Base-by-base conservation (phyloP, 1,284 basidiomycete species). In the Sanghuangporus weigelae region DNA sequence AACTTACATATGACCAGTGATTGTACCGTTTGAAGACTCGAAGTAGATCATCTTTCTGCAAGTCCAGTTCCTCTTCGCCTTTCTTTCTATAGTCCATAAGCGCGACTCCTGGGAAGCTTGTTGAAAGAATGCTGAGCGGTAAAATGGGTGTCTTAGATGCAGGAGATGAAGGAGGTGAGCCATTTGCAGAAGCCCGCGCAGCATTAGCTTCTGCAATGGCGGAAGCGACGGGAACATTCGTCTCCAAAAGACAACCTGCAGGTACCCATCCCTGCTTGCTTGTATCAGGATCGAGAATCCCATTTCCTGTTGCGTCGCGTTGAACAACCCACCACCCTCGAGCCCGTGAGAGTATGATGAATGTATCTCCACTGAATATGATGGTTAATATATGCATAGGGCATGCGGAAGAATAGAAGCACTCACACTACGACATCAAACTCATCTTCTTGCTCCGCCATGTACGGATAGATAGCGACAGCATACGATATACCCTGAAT, bases 291-390 rank as follows among this genome's bases (percentile, higher is more conserved):
- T 91, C 87, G 50, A 95, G 84, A 57, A 88, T 78, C 12, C 95
- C 95, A 5, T 87, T 84, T 1, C 95, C 95, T 53, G 86, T 86
- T 23, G 91, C 89, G 74, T 99, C 97, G 39, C 93, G 86, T 73
- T 98, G 95, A 2, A 99, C 96, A 40, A 98, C 92, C 95, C 96
- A 99, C 97, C 97, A 99, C 0, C 97, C 97, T 66, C 96, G 90
- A 14, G 95, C 90, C 67, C 96, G 89, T 64, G 92, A 93, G 60
- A 97, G 79, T 71, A 98, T 96, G 68, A 98, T 87, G 75, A 97
- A 98, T 0, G 93, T 93, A 71, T 95, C 91, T 40, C 90, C 90
- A 39, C 90, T 94, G 46, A 23, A 7, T n/a, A 50, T 51, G 38
- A 36, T 42, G 50, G n/a, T 35, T 54, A 36, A 16, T 67, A 36